Evolutionary conservation across 2,329 filamentous ascomycete species (phyloP), one percentile per base, ranked within the genome.

Genomic region (Neofusicoccum sp.): DNA sequence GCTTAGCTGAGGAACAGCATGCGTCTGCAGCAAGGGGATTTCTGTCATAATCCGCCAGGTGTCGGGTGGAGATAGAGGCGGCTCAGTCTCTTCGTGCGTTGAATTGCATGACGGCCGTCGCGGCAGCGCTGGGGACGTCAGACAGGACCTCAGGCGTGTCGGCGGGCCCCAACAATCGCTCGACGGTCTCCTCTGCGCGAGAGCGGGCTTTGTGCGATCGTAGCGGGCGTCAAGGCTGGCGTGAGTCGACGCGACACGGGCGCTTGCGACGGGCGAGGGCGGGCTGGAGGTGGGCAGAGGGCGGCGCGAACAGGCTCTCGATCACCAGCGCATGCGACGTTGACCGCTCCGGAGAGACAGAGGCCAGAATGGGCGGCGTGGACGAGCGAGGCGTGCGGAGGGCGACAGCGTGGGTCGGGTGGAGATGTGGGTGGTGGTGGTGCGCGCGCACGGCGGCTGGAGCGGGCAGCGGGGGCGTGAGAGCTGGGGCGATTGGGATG

Each of bases 1-100:
- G 70, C 70, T 69, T 65, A 71, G 74, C 75, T 76, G 75, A 71
- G 69, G 64, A 61, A 76, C 75, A 76, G 74, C 74, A 73, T 75
- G 72, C 70, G 72, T 70, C 70, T 71, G 70, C 62, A 75, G 64
- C 65, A 73, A 72, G 66, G 74, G 71, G 68, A 75, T 68, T 68
- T 77, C 74, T 69, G 75, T 77, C 75, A 77, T 77, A 60, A 60
- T 60, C 58, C 58, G 58, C 58, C 58, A 54, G 47, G 36, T 60
- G 48, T 54, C 38, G 24, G 54, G 54, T 43, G 36, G 51, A 49
- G 57, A 49, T 45, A 44, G 58, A 66, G 68, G 70, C 59, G 67
- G 71, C 70, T 74, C 67, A 74, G 67, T 68, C 68, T 71, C 66
- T 67, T 65, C 65, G 67, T 71, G 66, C 66, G 67, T 69, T 72